Percentiles rank a stretch among this genome's conserved stretches.
These are phyloP conservation scores for Sicyos baderoa DNA, from an alignment of 306 rosid genomes.

Conservation along the genomic window DNA sequence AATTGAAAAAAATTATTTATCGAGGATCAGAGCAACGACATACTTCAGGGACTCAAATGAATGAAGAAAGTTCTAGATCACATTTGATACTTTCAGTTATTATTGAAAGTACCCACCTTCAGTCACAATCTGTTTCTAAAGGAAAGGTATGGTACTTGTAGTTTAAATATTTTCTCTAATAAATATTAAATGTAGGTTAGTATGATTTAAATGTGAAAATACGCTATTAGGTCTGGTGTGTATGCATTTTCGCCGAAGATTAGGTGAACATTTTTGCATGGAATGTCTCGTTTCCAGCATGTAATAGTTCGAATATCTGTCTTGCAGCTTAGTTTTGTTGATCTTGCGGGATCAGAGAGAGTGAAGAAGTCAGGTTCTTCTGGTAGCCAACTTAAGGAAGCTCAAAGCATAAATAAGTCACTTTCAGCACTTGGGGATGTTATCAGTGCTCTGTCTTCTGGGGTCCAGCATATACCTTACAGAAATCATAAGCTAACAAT, in stretches of 20 bases:
- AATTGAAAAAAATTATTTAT: slow-evolving; percentile 56
- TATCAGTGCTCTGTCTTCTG: slow-evolving; percentile 72
- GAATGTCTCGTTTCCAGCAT: neutral
- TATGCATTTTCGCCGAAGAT: neutral
- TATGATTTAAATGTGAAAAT: neutral
- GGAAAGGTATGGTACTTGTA: slow-evolving; percentile 58
- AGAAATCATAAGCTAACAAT: slow-evolving; percentile 90
- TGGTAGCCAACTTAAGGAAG: slow-evolving; percentile 87
- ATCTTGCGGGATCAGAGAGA: slow-evolving; percentile 96
- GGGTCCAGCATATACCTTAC: slow-evolving; percentile 85
- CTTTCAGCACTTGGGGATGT: slow-evolving; percentile 96
- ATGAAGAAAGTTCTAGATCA: slow-evolving; percentile 90
- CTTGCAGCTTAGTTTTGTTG: slow-evolving; percentile 84
- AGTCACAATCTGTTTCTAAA: slow-evolving; percentile 76
- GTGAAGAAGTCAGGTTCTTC: slow-evolving; percentile 85
- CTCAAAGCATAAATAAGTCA: slow-evolving; percentile 94
- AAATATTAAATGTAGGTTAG: neutral
- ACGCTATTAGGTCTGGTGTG: neutral
- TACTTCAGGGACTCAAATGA: slow-evolving; percentile 82
- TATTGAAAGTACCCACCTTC: slow-evolving; percentile 83
- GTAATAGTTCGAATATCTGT: neutral
- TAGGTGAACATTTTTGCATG: neutral
- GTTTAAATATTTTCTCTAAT: neutral
- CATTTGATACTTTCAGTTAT: slow-evolving; percentile 76
- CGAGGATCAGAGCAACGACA: slow-evolving; percentile 75